phyloP scores from a whole-genome alignment of 352 stramenopile species.

The Blastocystis sp. region DNA sequence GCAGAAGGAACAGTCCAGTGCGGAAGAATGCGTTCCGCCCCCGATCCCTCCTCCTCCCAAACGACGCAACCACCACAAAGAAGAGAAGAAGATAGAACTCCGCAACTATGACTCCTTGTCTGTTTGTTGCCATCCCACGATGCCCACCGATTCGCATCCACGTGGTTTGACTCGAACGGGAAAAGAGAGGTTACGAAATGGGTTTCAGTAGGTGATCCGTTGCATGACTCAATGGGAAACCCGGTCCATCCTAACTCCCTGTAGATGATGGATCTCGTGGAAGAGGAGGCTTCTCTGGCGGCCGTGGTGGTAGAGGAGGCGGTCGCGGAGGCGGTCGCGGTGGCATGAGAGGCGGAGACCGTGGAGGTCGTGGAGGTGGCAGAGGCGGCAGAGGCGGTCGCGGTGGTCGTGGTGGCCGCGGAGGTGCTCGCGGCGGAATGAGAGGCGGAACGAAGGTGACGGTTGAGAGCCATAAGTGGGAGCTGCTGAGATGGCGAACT shows the following conservation, averaged over 20 bases:
- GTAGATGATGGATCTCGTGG: constrained; percentile 68
- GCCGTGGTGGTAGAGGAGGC: constrained; percentile 61
- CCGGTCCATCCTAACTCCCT: not conserved
- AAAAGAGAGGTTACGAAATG: not conserved
- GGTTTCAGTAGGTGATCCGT: constrained; percentile 22
- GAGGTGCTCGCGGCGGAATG: constrained; percentile 44
- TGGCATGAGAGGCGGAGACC: constrained; percentile 57
- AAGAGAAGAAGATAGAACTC: not conserved
- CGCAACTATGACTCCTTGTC: constrained; percentile 37
- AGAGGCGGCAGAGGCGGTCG: constrained; percentile 72
- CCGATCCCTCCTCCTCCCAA: constrained; percentile 34
- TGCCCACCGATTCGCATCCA: not conserved
- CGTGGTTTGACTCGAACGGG: not conserved
- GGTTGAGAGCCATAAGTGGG: constrained; percentile 86
- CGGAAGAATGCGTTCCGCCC: not conserved
- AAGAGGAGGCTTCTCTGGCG: constrained; percentile 68
- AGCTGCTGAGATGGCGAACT: not conserved
- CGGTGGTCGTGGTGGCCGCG: not conserved
- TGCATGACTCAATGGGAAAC: not conserved
- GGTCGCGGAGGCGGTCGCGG: constrained; percentile 72
- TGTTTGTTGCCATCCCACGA: not conserved
- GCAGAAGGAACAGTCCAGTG: not conserved
- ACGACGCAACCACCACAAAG: constrained; percentile 3
- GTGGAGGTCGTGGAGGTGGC: constrained; percentile 66
- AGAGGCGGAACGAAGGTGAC: constrained; percentile 89